phyloP scores from a whole-genome alignment of 352 stramenopile species.

The Peronospora destructor region DNA sequence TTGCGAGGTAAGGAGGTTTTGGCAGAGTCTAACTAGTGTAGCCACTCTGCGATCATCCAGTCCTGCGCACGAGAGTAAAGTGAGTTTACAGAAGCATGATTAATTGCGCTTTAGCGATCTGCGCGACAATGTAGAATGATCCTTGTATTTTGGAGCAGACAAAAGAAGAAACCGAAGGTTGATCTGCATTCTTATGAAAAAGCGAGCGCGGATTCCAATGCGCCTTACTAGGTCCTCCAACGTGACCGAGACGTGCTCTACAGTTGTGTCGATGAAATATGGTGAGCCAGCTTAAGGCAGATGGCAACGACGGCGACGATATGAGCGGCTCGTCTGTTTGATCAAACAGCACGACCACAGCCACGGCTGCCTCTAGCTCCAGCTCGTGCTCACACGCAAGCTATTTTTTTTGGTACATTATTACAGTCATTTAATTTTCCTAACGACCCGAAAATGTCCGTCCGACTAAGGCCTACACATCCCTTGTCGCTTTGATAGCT shows the following conservation, averaged over 20 bases:
- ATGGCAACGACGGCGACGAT: slow-evolving; percentile 58
- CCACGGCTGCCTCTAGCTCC: slow-evolving; percentile 11
- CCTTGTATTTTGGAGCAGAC: slow-evolving; percentile 50
- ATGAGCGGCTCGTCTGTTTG: slow-evolving; percentile 40
- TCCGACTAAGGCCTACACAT: too few relatives aligned
- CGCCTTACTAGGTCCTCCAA: slow-evolving; percentile 25
- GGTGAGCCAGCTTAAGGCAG: slow-evolving; percentile 46
- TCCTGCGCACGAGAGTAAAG: slow-evolving; percentile 32
- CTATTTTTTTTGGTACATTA: too few relatives aligned
- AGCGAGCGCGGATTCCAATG: slow-evolving; percentile 21
- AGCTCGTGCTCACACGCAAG: slow-evolving; percentile 60
- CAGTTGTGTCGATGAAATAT: slow-evolving; percentile 81
- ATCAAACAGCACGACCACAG: slow-evolving; percentile 30
- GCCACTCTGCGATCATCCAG: slow-evolving; percentile 44
- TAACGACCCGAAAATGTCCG: too few relatives aligned
- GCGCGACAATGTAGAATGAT: slow-evolving; percentile 29
- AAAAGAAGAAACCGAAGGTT: slow-evolving; percentile 40
- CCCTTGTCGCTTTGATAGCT: too few relatives aligned
- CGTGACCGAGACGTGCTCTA: slow-evolving; percentile 45
- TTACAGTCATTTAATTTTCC: too few relatives aligned
- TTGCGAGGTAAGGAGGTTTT: slow-evolving; percentile 32
- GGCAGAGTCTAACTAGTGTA: slow-evolving; percentile 46
- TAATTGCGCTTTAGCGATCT: slow-evolving; percentile 5
- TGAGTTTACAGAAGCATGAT: slow-evolving; percentile 24
- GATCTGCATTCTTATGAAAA: slow-evolving; percentile 28